phyloP scores from a whole-genome alignment of 352 stramenopile species.

The Pythium phragmitis region DNA sequence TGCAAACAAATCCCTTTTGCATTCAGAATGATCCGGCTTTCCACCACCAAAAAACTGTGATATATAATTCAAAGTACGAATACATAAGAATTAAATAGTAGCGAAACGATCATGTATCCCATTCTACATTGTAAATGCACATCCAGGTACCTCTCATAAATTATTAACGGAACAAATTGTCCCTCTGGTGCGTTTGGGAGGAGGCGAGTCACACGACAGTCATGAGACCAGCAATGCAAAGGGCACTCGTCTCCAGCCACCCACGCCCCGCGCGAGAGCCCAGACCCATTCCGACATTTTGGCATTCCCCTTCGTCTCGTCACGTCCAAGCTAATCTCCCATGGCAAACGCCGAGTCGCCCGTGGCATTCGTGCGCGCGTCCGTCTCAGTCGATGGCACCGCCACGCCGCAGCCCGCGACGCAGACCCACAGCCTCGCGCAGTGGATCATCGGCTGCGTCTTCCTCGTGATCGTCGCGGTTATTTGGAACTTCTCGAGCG shows the following conservation, averaged over 20 bases:
- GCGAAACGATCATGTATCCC: no score
- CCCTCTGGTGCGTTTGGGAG: no score
- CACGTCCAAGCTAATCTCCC: not conserved
- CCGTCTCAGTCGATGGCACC: not conserved
- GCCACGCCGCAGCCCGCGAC: not conserved
- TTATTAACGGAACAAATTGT: not conserved
- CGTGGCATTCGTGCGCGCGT: not conserved
- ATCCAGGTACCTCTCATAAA: not conserved
- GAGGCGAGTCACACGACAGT: no score
- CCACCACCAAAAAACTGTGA: not conserved
- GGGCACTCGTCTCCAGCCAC: not conserved
- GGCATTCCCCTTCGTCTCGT: no score
- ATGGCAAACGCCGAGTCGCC: constrained; percentile 3
- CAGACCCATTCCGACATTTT: not conserved
- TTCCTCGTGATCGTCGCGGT: constrained; percentile 76
- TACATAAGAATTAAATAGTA: not conserved
- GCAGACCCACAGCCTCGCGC: constrained; percentile 2
- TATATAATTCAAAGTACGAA: not conserved
- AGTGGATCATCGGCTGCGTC: constrained; percentile 70
- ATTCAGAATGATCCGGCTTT: not conserved
- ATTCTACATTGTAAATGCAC: not conserved
- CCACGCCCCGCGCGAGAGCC: not conserved
- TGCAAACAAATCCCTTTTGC: not conserved
- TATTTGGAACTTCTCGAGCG: constrained; percentile 85
- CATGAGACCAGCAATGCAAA: not conserved